A percentile compares a stretch with the other conserved stretches of the same genome.
Evolutionary conservation across 2,329 filamentous ascomycete species (phyloP).

Genomic region (Fusarium ambrosium): DNA sequence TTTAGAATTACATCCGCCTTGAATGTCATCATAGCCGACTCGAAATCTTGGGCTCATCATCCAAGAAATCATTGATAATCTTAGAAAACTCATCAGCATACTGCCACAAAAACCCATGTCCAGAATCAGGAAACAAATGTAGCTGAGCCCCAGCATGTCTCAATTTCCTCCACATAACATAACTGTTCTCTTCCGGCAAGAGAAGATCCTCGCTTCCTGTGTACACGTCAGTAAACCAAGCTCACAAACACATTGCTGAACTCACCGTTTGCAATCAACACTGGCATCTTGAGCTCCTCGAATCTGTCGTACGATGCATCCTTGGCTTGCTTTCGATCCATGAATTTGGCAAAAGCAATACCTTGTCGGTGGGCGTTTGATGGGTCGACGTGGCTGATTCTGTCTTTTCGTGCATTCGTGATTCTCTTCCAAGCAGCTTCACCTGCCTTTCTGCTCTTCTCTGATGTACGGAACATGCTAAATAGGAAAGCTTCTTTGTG

Average conservation of each 20-base stretch:
- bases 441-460: slow-evolving; percentile 50
- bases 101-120: slow-evolving; percentile 54
- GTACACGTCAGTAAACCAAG: neutral
- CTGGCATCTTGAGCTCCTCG: slow-evolving; percentile 51
- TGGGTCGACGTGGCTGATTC: slow-evolving; percentile 44
- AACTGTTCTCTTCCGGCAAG: slow-evolving; percentile 55
- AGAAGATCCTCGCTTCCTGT: slow-evolving; percentile 53
- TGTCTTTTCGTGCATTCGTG: slow-evolving; percentile 42
- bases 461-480: slow-evolving; percentile 52
- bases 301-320: slow-evolving; percentile 53
- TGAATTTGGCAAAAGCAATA: slow-evolving; percentile 53
- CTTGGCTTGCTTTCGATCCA: slow-evolving; percentile 49
- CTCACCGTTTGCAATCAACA: slow-evolving; percentile 57
- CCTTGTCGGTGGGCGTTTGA: slow-evolving; percentile 49
- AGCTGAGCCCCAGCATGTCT: slow-evolving; percentile 49
- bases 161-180: slow-evolving; percentile 54
- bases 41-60: slow-evolving; percentile 17
- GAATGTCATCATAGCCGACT: slow-evolving; percentile 29
- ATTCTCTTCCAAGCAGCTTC: slow-evolving; percentile 54
- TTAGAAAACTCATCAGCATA: slow-evolving; percentile 50
- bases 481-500: slow-evolving; percentile 51
- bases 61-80: slow-evolving; percentile 52
- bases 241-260: neutral
- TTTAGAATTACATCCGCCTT: neutral
- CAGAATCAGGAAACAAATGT: slow-evolving; percentile 53